These are phyloP conservation scores for Phytopythium delawarense DNA, from an alignment of 352 stramenopile species.

Conservation along the genomic window DNA sequence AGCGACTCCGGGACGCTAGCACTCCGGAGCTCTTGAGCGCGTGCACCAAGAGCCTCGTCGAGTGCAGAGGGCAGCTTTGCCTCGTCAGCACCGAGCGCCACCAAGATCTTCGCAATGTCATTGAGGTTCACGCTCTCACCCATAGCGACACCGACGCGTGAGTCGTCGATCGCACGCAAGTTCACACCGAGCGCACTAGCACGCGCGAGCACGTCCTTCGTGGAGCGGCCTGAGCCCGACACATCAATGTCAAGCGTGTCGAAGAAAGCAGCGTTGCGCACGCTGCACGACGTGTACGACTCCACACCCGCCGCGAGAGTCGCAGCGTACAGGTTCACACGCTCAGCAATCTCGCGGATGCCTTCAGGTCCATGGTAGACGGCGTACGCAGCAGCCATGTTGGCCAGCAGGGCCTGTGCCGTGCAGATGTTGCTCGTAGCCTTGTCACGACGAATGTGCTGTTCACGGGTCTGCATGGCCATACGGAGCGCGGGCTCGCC, in stretches of 20 bases:
- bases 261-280: conserved; percentile 90
- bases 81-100: conserved; percentile 57
- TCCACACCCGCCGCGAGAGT: conserved; percentile 90
- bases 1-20: conserved; percentile 58
- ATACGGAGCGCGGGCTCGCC: conserved; percentile 96
- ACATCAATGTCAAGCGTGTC: conserved; percentile 95
- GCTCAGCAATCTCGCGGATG: conserved; percentile 90
- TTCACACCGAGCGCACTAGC: conserved; percentile 78
- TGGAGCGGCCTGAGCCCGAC: conserved; percentile 70
- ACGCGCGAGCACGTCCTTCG: conserved; percentile 68
- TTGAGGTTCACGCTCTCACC: conserved; percentile 93
- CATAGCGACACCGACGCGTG: conserved; percentile 94
- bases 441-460: conserved; percentile 99
- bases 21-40: conserved; percentile 47
- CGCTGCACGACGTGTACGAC: conserved; percentile 56
- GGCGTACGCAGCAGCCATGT: conserved; percentile 98
- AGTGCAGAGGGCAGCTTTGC: conserved; percentile 30
- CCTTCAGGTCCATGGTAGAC: conserved; percentile 99
- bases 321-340: conserved; percentile 91
- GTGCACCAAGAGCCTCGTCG: conserved; percentile 44
- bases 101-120: conserved; percentile 88
- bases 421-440: conserved; percentile 99
- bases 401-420: conserved; percentile 97
- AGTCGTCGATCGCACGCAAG: conserved; percentile 79
- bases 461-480: conserved; percentile 99